phyloP scores from a whole-genome alignment of 306 rosid genomes.

The Senna tora region DNA sequence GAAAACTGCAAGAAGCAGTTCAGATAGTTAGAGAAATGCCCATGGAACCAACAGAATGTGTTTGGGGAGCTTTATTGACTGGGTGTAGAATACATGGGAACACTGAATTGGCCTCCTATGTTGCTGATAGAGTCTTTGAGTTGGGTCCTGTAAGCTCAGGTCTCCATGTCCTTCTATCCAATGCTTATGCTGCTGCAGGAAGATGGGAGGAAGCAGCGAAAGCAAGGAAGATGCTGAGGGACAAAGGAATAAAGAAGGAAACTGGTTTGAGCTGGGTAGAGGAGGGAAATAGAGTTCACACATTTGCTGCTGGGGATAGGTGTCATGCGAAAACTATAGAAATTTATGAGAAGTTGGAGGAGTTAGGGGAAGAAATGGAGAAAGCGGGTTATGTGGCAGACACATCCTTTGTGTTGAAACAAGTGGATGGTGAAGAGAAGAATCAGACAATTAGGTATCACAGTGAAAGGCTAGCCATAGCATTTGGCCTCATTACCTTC shows the following conservation, averaged over 20 bases:
- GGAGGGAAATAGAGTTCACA: slow-evolving; percentile 79
- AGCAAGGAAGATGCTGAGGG: slow-evolving; percentile 73
- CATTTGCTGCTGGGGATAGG: slow-evolving; percentile 77
- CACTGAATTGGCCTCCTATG: slow-evolving; percentile 72
- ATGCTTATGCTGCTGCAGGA: slow-evolving; percentile 88
- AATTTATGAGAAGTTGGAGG: slow-evolving; percentile 78
- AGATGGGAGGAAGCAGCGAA: slow-evolving; percentile 87
- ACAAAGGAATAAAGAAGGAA: slow-evolving; percentile 76
- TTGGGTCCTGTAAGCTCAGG: slow-evolving; percentile 63
- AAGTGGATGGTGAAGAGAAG: slow-evolving; percentile 79
- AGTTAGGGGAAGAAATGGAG: slow-evolving; percentile 74
- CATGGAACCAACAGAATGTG: slow-evolving; percentile 75
- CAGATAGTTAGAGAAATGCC: slow-evolving; percentile 66
- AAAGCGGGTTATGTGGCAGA: slow-evolving; percentile 87
- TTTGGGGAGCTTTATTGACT: slow-evolving; percentile 86
- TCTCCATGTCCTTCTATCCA: slow-evolving; percentile 65
- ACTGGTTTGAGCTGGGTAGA: slow-evolving; percentile 93
- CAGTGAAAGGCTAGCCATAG: slow-evolving; percentile 87
- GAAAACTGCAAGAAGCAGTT: slow-evolving; percentile 73
- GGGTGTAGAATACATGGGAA: slow-evolving; percentile 80
- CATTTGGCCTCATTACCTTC: slow-evolving; percentile 73
- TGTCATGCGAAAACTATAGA: slow-evolving; percentile 57
- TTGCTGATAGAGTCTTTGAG: slow-evolving; percentile 70
- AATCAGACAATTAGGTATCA: slow-evolving; percentile 66
- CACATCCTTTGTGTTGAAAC: slow-evolving; percentile 76